These are phyloP conservation scores for Nemania serpens DNA, from an alignment of 2,329 filamentous ascomycete genomes.

Conservation along the genomic window DNA sequence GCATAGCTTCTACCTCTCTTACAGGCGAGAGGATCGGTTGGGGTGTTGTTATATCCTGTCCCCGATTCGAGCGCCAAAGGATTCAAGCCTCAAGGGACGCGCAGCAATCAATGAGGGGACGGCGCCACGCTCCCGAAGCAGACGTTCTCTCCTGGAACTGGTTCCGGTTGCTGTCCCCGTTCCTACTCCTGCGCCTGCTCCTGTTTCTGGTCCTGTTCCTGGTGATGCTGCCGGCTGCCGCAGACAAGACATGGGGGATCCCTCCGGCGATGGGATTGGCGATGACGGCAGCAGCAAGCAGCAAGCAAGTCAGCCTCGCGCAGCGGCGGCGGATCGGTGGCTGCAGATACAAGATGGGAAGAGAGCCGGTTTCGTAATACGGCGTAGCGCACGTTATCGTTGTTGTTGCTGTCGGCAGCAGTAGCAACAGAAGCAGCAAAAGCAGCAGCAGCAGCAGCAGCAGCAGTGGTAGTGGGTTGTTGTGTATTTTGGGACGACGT, in stretches of 20 bases:
- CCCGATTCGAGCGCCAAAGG: slow-evolving; percentile 3
- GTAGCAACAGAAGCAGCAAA: not conserved
- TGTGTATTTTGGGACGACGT: slow-evolving; percentile 28
- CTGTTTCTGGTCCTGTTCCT: slow-evolving; percentile 25
- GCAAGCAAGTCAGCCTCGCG: slow-evolving; percentile 27
- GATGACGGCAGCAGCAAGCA: slow-evolving; percentile 16
- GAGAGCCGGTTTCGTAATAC: slow-evolving; percentile 20
- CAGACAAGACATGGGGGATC: slow-evolving; percentile 32
- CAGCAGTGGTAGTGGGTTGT: slow-evolving; percentile 1
- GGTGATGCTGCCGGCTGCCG: slow-evolving; percentile 31
- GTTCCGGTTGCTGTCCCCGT: not conserved
- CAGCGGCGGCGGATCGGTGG: slow-evolving; percentile 28
- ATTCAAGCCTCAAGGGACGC: slow-evolving; percentile 21
- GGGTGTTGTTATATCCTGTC: slow-evolving; percentile 21
- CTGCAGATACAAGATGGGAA: slow-evolving; percentile 23
- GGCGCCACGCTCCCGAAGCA: slow-evolving; percentile 19
- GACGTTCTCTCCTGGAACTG: slow-evolving; percentile 11
- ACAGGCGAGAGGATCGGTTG: slow-evolving; percentile 13
- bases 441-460: no score
- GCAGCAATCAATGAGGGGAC: slow-evolving; percentile 21
- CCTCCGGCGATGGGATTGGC: slow-evolving; percentile 37
- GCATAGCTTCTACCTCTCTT: slow-evolving; percentile 28
- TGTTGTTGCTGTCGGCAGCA: slow-evolving; percentile 12
- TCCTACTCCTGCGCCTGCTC: not conserved
- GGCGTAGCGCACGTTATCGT: slow-evolving; percentile 16